Percentiles rank a stretch among this genome's conserved stretches.
phyloP scores from a whole-genome alignment of 2,329 filamentous ascomycete species.

The Colletotrichum spaethianum region DNA sequence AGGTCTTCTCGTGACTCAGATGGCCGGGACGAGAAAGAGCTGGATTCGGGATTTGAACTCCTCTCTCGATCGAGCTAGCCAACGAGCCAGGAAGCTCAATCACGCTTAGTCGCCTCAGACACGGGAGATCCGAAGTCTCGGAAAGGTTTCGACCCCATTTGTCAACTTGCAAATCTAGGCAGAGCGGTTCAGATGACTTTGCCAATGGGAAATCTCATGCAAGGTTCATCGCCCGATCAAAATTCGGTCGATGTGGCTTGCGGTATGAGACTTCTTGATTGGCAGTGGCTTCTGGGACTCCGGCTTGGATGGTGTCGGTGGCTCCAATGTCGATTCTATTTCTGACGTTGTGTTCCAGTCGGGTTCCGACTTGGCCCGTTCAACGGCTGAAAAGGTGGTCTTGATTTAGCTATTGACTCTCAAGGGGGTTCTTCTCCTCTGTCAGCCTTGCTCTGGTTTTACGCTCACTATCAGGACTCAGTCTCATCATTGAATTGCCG shows the following conservation, averaged over 20 bases:
- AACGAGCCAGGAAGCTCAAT: not conserved
- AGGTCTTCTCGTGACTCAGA: not conserved
- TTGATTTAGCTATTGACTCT: not conserved
- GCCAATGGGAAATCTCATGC: conserved; percentile 4
- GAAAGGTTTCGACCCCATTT: not conserved
- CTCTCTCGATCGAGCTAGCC: not conserved
- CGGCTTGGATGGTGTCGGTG: not conserved
- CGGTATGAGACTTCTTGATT: not conserved
- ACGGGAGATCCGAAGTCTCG: not conserved
- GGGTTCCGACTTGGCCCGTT: not conserved
- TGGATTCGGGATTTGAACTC: not conserved
- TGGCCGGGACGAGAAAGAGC: not conserved
- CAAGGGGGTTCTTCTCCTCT: not conserved
- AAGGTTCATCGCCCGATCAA: conserved; percentile 5
- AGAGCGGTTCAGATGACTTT: conserved; percentile 25
- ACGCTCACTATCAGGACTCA: conserved; percentile 9
- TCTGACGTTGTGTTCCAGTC: not conserved
- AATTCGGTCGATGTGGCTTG: conserved; percentile 7
- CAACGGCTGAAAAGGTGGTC: not conserved
- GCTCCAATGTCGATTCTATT: conserved; percentile 1
- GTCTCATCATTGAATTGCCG: not conserved
- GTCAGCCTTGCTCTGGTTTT: not conserved
- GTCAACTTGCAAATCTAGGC: conserved; percentile 4
- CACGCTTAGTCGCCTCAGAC: conserved; percentile 8
- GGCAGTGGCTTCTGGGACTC: conserved; percentile 3